These are phyloP conservation scores for Kregervanrija pseudodelftensis DNA, from an alignment of 805 yeast genomes.

Conservation along the genomic window DNA sequence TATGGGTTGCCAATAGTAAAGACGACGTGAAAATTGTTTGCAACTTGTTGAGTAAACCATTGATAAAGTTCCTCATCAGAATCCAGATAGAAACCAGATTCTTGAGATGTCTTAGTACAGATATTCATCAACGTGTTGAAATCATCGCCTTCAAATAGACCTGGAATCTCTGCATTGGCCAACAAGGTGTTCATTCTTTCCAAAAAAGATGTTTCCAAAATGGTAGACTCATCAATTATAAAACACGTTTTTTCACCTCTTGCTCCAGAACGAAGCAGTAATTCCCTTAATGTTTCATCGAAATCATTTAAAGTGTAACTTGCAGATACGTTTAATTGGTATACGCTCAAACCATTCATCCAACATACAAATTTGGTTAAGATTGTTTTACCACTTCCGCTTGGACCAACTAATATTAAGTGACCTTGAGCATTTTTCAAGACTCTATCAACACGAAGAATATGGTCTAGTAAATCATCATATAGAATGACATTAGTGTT, in stretches of 20 bases:
- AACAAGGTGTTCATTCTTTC: conserved; percentile 91
- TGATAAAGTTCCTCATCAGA: conserved; percentile 59
- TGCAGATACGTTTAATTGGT: conserved; percentile 50
- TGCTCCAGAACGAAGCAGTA: conserved; percentile 44
- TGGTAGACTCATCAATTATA: conserved; percentile 73
- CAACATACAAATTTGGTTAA: conserved; percentile 79
- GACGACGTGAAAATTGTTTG: conserved; percentile 72
- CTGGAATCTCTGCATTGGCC: conserved; percentile 91
- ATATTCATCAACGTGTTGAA: conserved; percentile 40
- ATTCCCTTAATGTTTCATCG: conserved; percentile 51
- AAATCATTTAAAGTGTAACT: conserved; percentile 56
- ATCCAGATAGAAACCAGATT: conserved; percentile 58
- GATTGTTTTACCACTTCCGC: conserved; percentile 77
- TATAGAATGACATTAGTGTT: conserved; percentile 55
- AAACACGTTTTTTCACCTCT: conserved; percentile 61
- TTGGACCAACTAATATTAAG: conserved; percentile 73
- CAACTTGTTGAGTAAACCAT: conserved; percentile 68
- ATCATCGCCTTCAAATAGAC: conserved; percentile 76
- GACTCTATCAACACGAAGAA: conserved; percentile 74
- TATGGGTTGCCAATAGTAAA: conserved; percentile 63
- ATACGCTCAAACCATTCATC: conserved; percentile 70
- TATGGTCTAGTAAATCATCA: conserved; percentile 66
- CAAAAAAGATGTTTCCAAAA: conserved; percentile 68
- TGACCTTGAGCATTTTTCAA: conserved; percentile 86
- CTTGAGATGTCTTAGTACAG: conserved; percentile 50